phyloP scores from a whole-genome alignment of 2,329 filamentous ascomycete genomes.

The Arthrobotrys conoides region DNA sequence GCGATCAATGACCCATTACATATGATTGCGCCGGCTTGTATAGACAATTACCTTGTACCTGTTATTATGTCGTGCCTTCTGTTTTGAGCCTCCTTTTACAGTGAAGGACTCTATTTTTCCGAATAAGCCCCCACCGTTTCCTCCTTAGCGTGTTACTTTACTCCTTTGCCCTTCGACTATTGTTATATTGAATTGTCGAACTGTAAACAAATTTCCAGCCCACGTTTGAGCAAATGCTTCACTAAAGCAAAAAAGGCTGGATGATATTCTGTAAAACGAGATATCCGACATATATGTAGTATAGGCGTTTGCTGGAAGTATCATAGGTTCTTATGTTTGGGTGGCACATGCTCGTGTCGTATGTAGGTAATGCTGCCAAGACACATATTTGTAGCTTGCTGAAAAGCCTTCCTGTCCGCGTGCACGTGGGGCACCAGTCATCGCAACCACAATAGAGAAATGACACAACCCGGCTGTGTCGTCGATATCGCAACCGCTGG shows the following conservation, averaged over 20 bases:
- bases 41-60: neutral
- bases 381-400: neutral
- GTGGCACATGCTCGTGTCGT: slow-evolving; percentile 6
- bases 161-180: neutral
- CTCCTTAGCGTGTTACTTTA: neutral
- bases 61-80: neutral
- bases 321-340: too few species aligned
- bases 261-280: too few species aligned
- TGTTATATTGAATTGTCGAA: neutral
- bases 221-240: neutral
- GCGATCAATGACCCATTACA: neutral
- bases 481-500: neutral
- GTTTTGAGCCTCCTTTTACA: neutral
- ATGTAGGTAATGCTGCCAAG: slow-evolving; percentile 9
- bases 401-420: slow-evolving; percentile 18
- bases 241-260: too few species aligned
- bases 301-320: too few species aligned
- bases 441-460: slow-evolving; percentile 12
- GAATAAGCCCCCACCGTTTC: neutral
- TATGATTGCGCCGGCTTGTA: neutral
- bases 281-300: too few species aligned
- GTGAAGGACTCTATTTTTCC: neutral
- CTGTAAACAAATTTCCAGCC: neutral
- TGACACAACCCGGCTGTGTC: slow-evolving; percentile 15
- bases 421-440: slow-evolving; percentile 4